phyloP scores from a whole-genome alignment of 2,329 filamentous ascomycete species.

The Colletotrichum higginsianum region DNA sequence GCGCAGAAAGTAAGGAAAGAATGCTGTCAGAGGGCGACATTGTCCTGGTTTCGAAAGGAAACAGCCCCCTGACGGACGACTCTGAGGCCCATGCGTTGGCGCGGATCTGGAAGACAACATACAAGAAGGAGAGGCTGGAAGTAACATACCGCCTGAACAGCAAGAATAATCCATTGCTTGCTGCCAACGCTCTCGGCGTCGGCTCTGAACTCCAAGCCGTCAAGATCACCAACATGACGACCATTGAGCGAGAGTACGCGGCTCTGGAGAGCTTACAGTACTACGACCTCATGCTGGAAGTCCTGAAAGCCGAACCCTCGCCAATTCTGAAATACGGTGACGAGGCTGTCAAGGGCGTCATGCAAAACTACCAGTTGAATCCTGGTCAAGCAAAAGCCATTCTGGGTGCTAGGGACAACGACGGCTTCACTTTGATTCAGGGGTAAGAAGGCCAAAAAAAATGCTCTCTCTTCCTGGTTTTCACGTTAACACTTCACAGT shows the following conservation, averaged over 20 bases:
- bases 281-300: slow-evolving; percentile 95
- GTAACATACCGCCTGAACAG: slow-evolving; percentile 88
- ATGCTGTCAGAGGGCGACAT: slow-evolving; percentile 88
- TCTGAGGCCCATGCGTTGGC: slow-evolving; percentile 86
- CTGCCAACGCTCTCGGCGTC: slow-evolving; percentile 71
- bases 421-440: slow-evolving; percentile 96
- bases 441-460: slow-evolving; percentile 68
- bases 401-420: slow-evolving; percentile 92
- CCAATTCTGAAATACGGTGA: slow-evolving; percentile 87
- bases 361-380: slow-evolving; percentile 87
- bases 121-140: slow-evolving; percentile 86
- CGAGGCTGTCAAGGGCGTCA: slow-evolving; percentile 77
- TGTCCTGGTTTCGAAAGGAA: slow-evolving; percentile 83
- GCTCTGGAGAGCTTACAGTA: slow-evolving; percentile 92
- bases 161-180: slow-evolving; percentile 72
- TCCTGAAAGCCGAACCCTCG: slow-evolving; percentile 90
- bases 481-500: slow-evolving; percentile 60
- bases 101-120: slow-evolving; percentile 83
- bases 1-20: slow-evolving; percentile 78
- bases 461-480: slow-evolving; percentile 17
- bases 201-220: slow-evolving; percentile 79
- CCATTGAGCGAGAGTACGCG: slow-evolving; percentile 95
- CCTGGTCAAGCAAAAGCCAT: slow-evolving; percentile 92
- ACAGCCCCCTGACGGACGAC: slow-evolving; percentile 77
- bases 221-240: slow-evolving; percentile 93